Conservation (phyloP, 345 rosid species). For the Aethionema arabicum region DNA sequence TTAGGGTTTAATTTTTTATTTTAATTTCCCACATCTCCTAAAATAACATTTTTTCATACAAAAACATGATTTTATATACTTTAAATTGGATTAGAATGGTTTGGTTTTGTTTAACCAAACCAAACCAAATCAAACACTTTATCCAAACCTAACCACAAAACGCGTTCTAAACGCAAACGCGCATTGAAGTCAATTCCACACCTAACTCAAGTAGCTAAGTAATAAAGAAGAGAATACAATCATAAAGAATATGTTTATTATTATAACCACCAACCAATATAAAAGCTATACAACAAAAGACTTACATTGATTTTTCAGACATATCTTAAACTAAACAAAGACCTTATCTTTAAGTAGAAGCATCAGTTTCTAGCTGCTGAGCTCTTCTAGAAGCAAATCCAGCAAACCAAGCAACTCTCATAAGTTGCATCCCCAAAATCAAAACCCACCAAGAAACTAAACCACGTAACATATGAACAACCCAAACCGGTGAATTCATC, state of each 20-base stretch:
- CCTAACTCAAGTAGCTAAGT: slow-evolving; percentile 42
- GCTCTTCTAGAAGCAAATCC: slow-evolving; percentile 55
- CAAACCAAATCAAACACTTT: too few species aligned
- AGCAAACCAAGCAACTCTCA: slow-evolving; percentile 98
- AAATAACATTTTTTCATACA: too few species aligned
- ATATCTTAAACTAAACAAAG: slow-evolving; percentile 16
- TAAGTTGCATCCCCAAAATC: slow-evolving; percentile 84
- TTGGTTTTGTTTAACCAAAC: too few species aligned
- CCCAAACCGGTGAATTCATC: slow-evolving; percentile 74
- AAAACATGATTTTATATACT: too few species aligned
- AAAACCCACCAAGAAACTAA: slow-evolving; percentile 93
- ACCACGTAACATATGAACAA: slow-evolving; percentile 71
- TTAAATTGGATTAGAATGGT: too few species aligned
- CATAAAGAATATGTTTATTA: slow-evolving; percentile 13
- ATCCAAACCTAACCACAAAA: too few species aligned
- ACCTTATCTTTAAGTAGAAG: slow-evolving; percentile 38
- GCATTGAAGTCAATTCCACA: too few species aligned
- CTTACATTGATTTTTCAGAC: slow-evolving; percentile 18
- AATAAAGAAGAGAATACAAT: neutral
- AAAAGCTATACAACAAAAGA: slow-evolving; percentile 28
- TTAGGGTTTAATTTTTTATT: too few species aligned
- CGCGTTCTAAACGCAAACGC: too few species aligned
- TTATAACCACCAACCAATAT: slow-evolving; percentile 16
- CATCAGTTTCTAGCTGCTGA: slow-evolving; percentile 28
- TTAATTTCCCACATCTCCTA: too few species aligned